phyloP scores from a whole-genome alignment of 176 grass and related monocot species.

The Ensete ventricosum region DNA sequence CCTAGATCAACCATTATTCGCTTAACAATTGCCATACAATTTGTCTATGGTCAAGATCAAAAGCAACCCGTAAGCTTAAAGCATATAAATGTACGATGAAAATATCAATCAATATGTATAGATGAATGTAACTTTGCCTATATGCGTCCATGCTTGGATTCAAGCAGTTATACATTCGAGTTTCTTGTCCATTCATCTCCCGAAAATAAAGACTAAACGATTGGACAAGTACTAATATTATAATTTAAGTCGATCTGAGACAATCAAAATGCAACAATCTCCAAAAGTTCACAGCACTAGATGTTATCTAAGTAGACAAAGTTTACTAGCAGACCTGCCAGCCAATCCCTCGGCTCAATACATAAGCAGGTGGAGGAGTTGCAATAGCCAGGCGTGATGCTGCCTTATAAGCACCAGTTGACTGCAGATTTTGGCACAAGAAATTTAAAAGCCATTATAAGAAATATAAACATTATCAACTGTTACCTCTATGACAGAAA shows the following conservation, averaged over 20 bases:
- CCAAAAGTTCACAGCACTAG: background rate
- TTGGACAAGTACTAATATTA: background rate
- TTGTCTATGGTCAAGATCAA: too few relatives aligned
- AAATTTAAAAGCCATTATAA: background rate
- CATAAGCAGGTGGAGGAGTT: conserved; percentile 49
- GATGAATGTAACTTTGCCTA: too few relatives aligned
- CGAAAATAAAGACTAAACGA: background rate
- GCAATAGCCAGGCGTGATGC: conserved; percentile 50
- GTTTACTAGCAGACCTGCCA: conserved; percentile 34
- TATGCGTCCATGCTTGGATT: too few relatives aligned
- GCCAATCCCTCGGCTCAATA: conserved; percentile 50
- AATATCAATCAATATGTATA: too few relatives aligned
- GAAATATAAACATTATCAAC: conserved; percentile 4
- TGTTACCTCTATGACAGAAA: conserved; percentile 41
- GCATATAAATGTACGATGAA: too few relatives aligned
- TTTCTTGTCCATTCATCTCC: too few relatives aligned
- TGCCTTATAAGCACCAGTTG: conserved; percentile 37
- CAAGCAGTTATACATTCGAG: too few relatives aligned
- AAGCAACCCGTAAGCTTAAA: too few relatives aligned
- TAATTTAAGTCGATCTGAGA: background rate
- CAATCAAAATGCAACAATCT: background rate
- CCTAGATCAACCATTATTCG: too few relatives aligned
- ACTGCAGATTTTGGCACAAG: conserved; percentile 21
- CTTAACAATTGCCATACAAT: too few relatives aligned
- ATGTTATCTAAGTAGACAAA: conserved; percentile 3